Evolutionary conservation across 495 filamentous ascomycete species (phyloP).

Genomic region (Gamarada debralockiae): DNA sequence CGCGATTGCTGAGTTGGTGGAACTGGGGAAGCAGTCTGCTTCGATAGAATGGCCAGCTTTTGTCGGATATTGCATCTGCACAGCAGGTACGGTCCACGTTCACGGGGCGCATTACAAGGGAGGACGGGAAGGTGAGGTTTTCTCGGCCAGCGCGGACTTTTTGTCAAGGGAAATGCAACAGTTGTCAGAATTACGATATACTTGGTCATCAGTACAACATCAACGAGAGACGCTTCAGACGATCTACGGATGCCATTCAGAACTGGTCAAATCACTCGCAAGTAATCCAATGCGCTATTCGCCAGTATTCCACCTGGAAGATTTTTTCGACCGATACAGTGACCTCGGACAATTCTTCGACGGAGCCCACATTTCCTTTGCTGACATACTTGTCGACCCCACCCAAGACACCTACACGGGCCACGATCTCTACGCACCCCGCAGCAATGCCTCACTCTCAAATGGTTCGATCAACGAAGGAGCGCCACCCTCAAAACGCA

Average conservation of each 20-base stretch:
- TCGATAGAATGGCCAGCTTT: constrained; percentile 80
- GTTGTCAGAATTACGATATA: constrained; percentile 64
- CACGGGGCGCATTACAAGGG: constrained; percentile 76
- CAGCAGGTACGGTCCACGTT: constrained; percentile 79
- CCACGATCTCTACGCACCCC: constrained; percentile 38
- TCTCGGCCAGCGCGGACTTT: constrained; percentile 66
- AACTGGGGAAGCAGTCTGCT: constrained; percentile 55
- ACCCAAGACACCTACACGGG: constrained; percentile 42
- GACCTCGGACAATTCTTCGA: constrained; percentile 46
- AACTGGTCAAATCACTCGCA: constrained; percentile 67
- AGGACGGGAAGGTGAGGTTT: constrained; percentile 50
- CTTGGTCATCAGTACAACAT: constrained; percentile 75
- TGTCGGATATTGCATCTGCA: constrained; percentile 76
- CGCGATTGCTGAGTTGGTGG: constrained; percentile 78
- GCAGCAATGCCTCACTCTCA: constrained; percentile 16
- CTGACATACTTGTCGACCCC: constrained; percentile 34
- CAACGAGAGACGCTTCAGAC: constrained; percentile 73
- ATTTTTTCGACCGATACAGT: constrained; percentile 78
- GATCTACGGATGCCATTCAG: constrained; percentile 67
- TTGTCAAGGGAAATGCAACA: constrained; percentile 75
- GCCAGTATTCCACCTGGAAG: constrained; percentile 77
- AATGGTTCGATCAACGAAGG: not conserved
- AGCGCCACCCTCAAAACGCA: constrained; percentile 11
- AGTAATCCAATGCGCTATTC: constrained; percentile 64
- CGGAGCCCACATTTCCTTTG: constrained; percentile 45